Percentiles rank a stretch among this genome's conserved stretches.
phyloP scores from a whole-genome alignment of 768 basidiomycete species.

The Heimioporus sp. region DNA sequence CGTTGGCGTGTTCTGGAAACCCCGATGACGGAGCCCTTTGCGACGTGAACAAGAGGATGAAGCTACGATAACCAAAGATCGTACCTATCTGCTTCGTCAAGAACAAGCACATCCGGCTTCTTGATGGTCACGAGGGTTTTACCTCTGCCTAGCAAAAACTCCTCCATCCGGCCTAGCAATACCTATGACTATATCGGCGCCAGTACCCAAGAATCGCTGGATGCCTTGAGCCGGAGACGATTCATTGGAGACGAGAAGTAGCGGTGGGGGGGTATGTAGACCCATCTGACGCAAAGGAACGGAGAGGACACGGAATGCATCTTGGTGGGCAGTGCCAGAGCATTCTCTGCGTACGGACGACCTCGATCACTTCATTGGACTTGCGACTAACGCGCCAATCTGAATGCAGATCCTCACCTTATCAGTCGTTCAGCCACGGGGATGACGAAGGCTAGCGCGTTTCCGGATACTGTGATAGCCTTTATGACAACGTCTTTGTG shows the following conservation, averaged over 20 bases:
- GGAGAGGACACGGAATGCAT: slow-evolving; percentile 85
- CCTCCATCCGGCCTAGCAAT: slow-evolving; percentile 94
- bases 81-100: slow-evolving; percentile 95
- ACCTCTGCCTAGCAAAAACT: slow-evolving; percentile 82
- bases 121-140: slow-evolving; percentile 63
- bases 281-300: slow-evolving; percentile 56
- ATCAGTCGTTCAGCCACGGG: slow-evolving; percentile 86
- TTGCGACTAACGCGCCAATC: slow-evolving; percentile 89
- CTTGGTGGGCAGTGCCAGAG: slow-evolving; percentile 50
- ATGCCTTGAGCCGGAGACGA: slow-evolving; percentile 78
- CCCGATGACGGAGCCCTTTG: slow-evolving; percentile 76
- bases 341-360: not conserved
- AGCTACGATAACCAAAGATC: slow-evolving; percentile 18
- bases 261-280: slow-evolving; percentile 55
- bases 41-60: not conserved
- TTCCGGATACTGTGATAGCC: slow-evolving; percentile 97
- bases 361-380: slow-evolving; percentile 76
- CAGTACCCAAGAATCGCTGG: slow-evolving; percentile 71
- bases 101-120: slow-evolving; percentile 85
- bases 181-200: slow-evolving; percentile 86
- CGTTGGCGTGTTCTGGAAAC: slow-evolving; percentile 73
- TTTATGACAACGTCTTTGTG: slow-evolving; percentile 99
- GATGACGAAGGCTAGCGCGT: slow-evolving; percentile 93
- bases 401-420: slow-evolving; percentile 67
- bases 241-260: slow-evolving; percentile 77